Base-by-base conservation (phyloP, 2,329 filamentous ascomycete genomes). In the Monilinia fructigena region DNA sequence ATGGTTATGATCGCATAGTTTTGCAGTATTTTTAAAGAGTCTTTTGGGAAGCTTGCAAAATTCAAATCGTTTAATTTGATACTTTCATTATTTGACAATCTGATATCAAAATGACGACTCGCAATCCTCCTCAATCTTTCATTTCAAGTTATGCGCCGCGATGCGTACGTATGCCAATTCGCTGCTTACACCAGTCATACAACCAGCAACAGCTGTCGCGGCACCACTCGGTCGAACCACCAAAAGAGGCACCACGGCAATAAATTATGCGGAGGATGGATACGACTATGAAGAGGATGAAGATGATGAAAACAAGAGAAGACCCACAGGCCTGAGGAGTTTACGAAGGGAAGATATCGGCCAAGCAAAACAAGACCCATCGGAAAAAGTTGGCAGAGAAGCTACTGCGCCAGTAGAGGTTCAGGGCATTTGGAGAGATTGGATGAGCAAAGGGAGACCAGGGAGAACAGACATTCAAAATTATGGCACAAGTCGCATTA, bases 181-280 rank as follows among this genome's bases (percentile, higher is more conserved):
- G 48, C 87, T 98, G 65, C 86, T 97, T 69, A 92, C 91, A 31
- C 93, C 94, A 47, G 88, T 95, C 69, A 85, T 94, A 69, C 91
- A 90, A 70, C 85, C 85, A 65, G 88, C 87, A 69, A 84, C 88
- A 72, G 82, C 82, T 66, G 84, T 86, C n/a, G 78, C 86, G 2
- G 88, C 87, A 31, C 86, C 89, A 50, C 81, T 85, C 68, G 85
- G 91, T 73, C 87, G 94, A 76, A 96, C 91, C n/a, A 98, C 95
- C 11, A 98, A 99, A 82, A 90, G 95, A 78, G 95, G 95, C 67
- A 98, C 95, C 2, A 95, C 92, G 45, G 91, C 94, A 70, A 95
- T 98, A 79, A 99, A 97, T 80, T 99, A 99, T 76, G 94, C 95
- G 31, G 95, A 99, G 77, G 94, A 98, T 77, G 93, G 93, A 56